phyloP scores from a whole-genome alignment of 768 basidiomycete genomes.

The Sporobolomyces pararoseus region DNA sequence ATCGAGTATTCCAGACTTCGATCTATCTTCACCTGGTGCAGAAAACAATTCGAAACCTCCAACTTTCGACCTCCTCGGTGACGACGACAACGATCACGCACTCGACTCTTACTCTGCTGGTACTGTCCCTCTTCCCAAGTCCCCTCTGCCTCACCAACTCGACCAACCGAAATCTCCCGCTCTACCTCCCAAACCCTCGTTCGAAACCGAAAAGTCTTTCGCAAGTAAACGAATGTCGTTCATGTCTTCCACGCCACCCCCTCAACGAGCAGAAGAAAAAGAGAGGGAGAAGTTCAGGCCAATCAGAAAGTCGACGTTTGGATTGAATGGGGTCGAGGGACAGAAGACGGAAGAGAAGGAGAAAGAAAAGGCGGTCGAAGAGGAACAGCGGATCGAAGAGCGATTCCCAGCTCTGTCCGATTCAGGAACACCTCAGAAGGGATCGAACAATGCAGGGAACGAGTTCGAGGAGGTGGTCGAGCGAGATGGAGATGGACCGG shows the following conservation, averaged over 20 bases:
- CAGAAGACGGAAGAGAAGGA: neutral
- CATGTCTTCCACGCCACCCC: neutral
- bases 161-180: neutral
- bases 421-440: neutral
- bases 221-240: conserved; percentile 24
- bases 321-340: neutral
- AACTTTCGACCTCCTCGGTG: conserved; percentile 28
- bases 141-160: conserved; percentile 3
- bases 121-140: neutral
- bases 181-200: conserved; percentile 1
- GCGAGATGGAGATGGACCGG: conserved; percentile 24
- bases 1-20: conserved; percentile 19
- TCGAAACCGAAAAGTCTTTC: conserved; percentile 4
- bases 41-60: neutral
- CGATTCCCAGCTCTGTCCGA: conserved; percentile 37
- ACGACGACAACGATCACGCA: conserved; percentile 16
- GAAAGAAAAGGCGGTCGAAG: neutral
- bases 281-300: conserved; percentile 40
- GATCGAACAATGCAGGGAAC: neutral
- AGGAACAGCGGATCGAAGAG: no score
- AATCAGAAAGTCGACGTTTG: conserved; percentile 11
- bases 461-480: conserved; percentile 36
- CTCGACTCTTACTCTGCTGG: neutral
- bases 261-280: neutral
- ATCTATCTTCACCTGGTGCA: conserved; percentile 2